A percentile compares a stretch with the other conserved stretches of the same genome.
These are phyloP conservation scores for Henckelia pumila DNA, from an alignment of 257 asterid genomes.

Conservation along the genomic window DNA sequence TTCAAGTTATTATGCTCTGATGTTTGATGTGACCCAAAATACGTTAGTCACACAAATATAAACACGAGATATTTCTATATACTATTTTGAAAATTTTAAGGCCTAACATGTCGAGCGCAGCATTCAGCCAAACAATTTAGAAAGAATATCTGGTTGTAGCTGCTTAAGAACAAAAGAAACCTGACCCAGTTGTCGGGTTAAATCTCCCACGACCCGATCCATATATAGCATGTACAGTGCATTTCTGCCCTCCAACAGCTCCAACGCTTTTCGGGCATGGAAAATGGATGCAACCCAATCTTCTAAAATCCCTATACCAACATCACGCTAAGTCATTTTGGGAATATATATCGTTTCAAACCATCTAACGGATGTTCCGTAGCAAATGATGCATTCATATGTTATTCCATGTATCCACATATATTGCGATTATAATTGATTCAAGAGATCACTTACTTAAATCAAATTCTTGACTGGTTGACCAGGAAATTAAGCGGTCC, in stretches of 20 bases:
- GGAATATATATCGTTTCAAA: too few relatives aligned
- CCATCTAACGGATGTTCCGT: not conserved
- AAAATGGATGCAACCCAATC: conserved; percentile 74
- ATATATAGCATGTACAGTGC: conserved; percentile 78
- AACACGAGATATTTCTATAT: not conserved
- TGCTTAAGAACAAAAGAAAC: conserved; percentile 48
- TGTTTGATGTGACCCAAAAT: not conserved
- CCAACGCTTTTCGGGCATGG: conserved; percentile 65
- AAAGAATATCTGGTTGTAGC: conserved; percentile 53
- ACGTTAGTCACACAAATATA: too few relatives aligned
- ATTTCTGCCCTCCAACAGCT: conserved; percentile 69
- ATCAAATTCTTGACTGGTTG: conserved; percentile 55
- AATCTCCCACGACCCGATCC: conserved; percentile 76
- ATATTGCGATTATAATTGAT: not conserved
- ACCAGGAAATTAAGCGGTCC: conserved; percentile 71
- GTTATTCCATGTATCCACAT: not conserved
- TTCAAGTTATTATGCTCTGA: not conserved
- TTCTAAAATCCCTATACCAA: conserved; percentile 61
- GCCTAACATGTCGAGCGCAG: conserved; percentile 20
- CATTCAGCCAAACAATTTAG: conserved; percentile 54
- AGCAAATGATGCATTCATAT: not conserved
- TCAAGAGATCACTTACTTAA: conserved; percentile 43
- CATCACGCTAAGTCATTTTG: conserved; percentile 1
- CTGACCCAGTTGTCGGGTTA: conserved; percentile 63
- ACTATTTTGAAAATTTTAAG: not conserved